phyloP scores from a whole-genome alignment of 768 basidiomycete genomes.

The Suillus paluster region DNA sequence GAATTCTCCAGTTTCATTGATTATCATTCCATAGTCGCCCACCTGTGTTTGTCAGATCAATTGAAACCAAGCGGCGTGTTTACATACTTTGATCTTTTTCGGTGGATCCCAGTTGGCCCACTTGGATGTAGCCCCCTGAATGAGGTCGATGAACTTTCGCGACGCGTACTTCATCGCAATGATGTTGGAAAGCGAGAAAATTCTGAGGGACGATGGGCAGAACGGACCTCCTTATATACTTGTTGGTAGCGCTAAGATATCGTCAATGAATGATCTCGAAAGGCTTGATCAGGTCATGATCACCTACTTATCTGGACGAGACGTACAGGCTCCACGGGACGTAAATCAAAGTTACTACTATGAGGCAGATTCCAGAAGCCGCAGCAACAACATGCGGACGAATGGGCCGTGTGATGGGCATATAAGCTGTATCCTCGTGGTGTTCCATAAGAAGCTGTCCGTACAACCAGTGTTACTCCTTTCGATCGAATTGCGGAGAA shows the following conservation, averaged over 20 bases:
- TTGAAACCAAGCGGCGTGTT: neutral
- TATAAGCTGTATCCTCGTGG: too few species aligned
- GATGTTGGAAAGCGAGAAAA: neutral
- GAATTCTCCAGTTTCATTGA: slow-evolving; percentile 25
- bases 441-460: too few species aligned
- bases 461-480: too few species aligned
- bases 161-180: neutral
- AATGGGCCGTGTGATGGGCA: too few species aligned
- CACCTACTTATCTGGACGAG: neutral
- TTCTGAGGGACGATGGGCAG: neutral
- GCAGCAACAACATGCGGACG: too few species aligned
- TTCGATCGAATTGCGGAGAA: too few species aligned
- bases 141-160: slow-evolving; percentile 41
- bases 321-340: too few species aligned
- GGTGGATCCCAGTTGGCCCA: slow-evolving; percentile 46
- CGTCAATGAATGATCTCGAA: neutral
- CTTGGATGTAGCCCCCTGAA: slow-evolving; percentile 33
- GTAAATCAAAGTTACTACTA: too few species aligned
- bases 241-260: neutral
- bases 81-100: slow-evolving; percentile 32
- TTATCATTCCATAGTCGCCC: slow-evolving; percentile 31
- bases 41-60: slow-evolving; percentile 19
- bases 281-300: neutral
- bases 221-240: neutral
- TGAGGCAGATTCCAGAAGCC: too few species aligned